Base-by-base conservation (phyloP, 2,329 filamentous ascomycete genomes). In the Aspergillus aculeatus region DNA sequence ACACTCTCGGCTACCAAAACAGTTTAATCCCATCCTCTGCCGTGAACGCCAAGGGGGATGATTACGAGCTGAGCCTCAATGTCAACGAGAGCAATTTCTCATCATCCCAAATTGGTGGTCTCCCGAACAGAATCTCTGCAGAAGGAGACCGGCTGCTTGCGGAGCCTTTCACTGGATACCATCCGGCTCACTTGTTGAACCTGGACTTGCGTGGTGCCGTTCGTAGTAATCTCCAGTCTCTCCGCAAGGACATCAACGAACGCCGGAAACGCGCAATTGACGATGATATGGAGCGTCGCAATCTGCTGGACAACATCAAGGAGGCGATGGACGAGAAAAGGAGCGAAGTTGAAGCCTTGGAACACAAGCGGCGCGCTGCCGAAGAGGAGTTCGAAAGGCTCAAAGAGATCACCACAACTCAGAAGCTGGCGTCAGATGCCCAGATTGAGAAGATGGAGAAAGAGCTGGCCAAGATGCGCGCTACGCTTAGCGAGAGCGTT, bases 381-480 rank as follows among this genome's bases (percentile, higher is more conserved):
- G 90, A 96, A 73, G 91, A 96, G 70, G 93, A 97, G 73, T 96
- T 96, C 72, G 92, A 97, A 71, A 92, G 91, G 77, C 93, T 92
- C 21, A 94, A 94, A 72, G 95, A 97, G 81, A 86, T 86, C 60
- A 94, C 90, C 7, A 90, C 85, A 50, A 91, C 92, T 19, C 92
- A 96, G 74, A 96, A 96, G 78, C 86, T 94, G 73, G 89, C 88
- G 7, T 91, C 89, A 2, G 95, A 98, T 73, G 87, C 93, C 9
- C 94, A 98, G 75, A 96, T 99, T 69, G 95, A 99, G 77, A 95
- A 95, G 81, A 96, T 97, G 89, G 95, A 99, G 78, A 97, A 96
- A 77, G 93, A 99, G 75, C 81, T 99, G n/a, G 90, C 91, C 50
- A 91, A 92, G 74, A 96, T 98, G 91, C 85, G 93, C 47, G 86